phyloP scores from a whole-genome alignment of 139 green algal species.

The Axilococcus clingmanii region DNA sequence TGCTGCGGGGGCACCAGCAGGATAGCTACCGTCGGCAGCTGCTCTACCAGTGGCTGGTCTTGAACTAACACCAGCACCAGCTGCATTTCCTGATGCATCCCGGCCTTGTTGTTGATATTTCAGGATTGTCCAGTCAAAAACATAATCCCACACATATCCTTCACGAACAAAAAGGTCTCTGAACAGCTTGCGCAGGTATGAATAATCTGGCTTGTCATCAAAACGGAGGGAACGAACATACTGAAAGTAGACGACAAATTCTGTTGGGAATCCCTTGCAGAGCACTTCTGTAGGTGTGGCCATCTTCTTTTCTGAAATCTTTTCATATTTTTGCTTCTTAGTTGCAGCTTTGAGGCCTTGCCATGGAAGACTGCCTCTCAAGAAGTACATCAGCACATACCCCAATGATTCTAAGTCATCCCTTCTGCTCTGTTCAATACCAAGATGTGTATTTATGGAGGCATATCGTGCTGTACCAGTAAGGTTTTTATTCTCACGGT shows the following conservation, averaged over 20 bases:
- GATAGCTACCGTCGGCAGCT: not conserved
- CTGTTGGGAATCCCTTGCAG: constrained; percentile 93
- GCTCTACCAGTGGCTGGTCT: not conserved
- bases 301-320: constrained; percentile 99
- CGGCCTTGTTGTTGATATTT: constrained; percentile 76
- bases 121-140: constrained; percentile 99
- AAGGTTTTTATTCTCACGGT: constrained; percentile 98
- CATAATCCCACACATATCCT: constrained; percentile 98
- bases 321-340: constrained; percentile 99
- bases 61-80: not conserved
- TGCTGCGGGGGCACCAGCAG: not conserved
- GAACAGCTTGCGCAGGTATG: constrained; percentile 96
- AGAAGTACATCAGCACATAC: constrained; percentile 99
- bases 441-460: constrained; percentile 98
- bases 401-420: constrained; percentile 94
- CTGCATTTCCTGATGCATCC: not conserved
- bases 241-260: constrained; percentile 98
- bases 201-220: constrained; percentile 99
- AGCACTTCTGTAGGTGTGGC: constrained; percentile 93
- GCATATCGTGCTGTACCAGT: constrained; percentile 98
- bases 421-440: constrained; percentile 94
- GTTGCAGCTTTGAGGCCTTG: constrained; percentile 95
- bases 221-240: constrained; percentile 94
- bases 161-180: constrained; percentile 97
- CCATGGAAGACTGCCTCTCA: constrained; percentile 93